A percentile compares a stretch with the other conserved stretches of the same genome.
Conservation (phyloP, 768 basidiomycete species). For the Omphalotus guepiniiformis region DNA sequence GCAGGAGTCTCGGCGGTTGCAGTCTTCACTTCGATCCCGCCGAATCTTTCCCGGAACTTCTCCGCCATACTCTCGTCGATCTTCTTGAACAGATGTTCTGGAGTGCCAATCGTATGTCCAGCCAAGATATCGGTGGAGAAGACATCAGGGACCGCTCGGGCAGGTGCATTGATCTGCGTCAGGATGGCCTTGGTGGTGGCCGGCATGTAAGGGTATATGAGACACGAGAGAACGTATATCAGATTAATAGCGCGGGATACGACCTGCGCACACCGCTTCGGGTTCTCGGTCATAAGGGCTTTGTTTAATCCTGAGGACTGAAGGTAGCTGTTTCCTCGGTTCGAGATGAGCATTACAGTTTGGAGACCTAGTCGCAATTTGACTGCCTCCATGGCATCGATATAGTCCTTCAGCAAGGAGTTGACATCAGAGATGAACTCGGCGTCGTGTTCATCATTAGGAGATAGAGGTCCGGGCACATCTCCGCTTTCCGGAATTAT, state of each 20-base stretch:
- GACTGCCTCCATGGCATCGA: conserved; percentile 84
- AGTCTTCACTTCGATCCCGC: conserved; percentile 47
- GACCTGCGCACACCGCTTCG: conserved; percentile 85
- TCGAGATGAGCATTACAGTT: conserved; percentile 85
- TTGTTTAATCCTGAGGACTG: conserved; percentile 91
- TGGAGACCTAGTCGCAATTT: conserved; percentile 87
- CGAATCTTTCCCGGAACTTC: conserved; percentile 75
- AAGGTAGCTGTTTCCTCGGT: conserved; percentile 89
- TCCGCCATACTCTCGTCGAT: conserved; percentile 91
- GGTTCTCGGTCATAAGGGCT: conserved; percentile 75
- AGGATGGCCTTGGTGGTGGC: conserved; percentile 79
- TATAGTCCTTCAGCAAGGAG: conserved; percentile 70
- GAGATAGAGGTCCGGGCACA: conserved; percentile 61
- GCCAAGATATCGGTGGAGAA: conserved; percentile 80
- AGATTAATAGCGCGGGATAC: conserved; percentile 87
- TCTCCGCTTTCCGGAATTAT: conserved; percentile 79
- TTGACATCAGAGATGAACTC: conserved; percentile 84
- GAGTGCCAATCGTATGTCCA: conserved; percentile 80
- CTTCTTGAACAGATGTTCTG: conserved; percentile 89
- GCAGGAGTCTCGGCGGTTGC: conserved; percentile 22
- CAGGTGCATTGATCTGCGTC: conserved; percentile 83
- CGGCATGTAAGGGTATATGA: conserved; percentile 97
- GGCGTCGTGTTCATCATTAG: conserved; percentile 60
- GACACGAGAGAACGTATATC: conserved; percentile 82
- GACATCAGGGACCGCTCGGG: conserved; percentile 69